A percentile compares a stretch with the other conserved stretches of the same genome.
These are phyloP conservation scores for Paramecium tetraurelia DNA, from an alignment of 73 alveolate species.

Conservation along the genomic window DNA sequence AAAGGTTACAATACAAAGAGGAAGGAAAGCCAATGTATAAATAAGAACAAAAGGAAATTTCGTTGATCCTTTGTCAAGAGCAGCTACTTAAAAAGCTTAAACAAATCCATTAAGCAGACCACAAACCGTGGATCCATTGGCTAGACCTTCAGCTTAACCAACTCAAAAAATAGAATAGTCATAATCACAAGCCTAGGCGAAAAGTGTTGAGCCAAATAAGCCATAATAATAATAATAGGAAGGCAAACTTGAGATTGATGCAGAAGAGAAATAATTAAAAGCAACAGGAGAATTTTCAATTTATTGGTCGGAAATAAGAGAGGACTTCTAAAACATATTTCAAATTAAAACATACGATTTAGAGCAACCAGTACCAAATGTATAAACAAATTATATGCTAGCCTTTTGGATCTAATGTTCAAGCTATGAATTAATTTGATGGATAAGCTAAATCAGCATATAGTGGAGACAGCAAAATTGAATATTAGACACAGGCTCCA, in stretches of 20 bases:
- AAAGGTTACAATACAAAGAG: constrained; percentile 31
- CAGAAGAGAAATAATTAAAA: constrained; percentile 28
- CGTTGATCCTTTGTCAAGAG: constrained; percentile 62
- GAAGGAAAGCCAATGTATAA: constrained; percentile 2
- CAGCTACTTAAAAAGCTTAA: neutral
- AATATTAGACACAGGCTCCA: neutral
- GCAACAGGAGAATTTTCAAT: neutral
- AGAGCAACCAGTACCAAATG: constrained; percentile 36
- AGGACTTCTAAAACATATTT: constrained; percentile 34
- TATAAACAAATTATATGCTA: neutral
- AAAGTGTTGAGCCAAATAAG: constrained; percentile 17
- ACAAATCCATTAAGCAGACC: constrained; percentile 48
- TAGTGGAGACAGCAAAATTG: constrained; percentile 47
- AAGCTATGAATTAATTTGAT: neutral
- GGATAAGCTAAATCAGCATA: constrained; percentile 41
- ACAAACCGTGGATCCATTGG: constrained; percentile 51
- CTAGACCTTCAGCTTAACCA: constrained; percentile 13
- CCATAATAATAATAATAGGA: neutral
- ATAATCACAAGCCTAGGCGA: neutral
- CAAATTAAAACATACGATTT: constrained; percentile 32
- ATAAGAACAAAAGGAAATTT: constrained; percentile 58
- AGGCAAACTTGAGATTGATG: neutral
- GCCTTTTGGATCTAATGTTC: constrained; percentile 56
- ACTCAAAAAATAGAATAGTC: neutral
- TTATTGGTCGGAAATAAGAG: constrained; percentile 51